A percentile compares a stretch with the other conserved stretches of the same genome.
These are phyloP conservation scores for Peronospora farinosa DNA, from an alignment of 352 stramenopile genomes.

Conservation along the genomic window DNA sequence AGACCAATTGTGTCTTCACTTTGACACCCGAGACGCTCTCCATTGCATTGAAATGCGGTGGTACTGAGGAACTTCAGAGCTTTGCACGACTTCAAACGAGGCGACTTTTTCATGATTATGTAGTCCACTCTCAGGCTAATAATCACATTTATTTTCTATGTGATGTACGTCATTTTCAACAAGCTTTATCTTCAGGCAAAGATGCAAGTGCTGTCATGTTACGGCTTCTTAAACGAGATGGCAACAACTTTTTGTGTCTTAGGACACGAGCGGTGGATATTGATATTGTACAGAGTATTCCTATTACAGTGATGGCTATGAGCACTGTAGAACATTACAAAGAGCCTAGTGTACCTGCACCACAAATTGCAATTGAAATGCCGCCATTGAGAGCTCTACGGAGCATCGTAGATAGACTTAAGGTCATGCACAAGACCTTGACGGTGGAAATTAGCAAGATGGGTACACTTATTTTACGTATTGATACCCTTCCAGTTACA, in stretches of 20 bases:
- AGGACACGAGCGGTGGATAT: constrained; percentile 72
- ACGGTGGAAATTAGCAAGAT: constrained; percentile 66
- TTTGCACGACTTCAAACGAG: constrained; percentile 61
- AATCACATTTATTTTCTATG: constrained; percentile 80
- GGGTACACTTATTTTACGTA: constrained; percentile 61
- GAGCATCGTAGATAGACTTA: constrained; percentile 68
- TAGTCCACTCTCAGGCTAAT: constrained; percentile 64
- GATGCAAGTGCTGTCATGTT: constrained; percentile 76
- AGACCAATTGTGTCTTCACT: constrained; percentile 67
- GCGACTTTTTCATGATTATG: constrained; percentile 65
- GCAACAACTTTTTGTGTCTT: constrained; percentile 65
- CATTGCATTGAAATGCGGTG: constrained; percentile 61
- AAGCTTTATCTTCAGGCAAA: constrained; percentile 68
- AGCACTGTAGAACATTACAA: constrained; percentile 62
- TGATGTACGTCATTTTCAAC: constrained; percentile 66
- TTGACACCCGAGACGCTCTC: constrained; percentile 57
- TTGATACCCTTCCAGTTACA: constrained; percentile 62
- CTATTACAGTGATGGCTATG: constrained; percentile 75
- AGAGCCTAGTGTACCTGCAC: constrained; percentile 68
- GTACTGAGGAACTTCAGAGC: constrained; percentile 69
- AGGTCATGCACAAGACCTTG: constrained; percentile 67
- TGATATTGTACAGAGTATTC: constrained; percentile 81
- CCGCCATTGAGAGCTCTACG: constrained; percentile 55
- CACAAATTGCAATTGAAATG: constrained; percentile 80
- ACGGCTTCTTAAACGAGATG: constrained; percentile 74